Evolutionary conservation across 495 filamentous ascomycete species (phyloP), one percentile per base, ranked within the genome.

Genomic region (Thermochaetoides thermophila): DNA sequence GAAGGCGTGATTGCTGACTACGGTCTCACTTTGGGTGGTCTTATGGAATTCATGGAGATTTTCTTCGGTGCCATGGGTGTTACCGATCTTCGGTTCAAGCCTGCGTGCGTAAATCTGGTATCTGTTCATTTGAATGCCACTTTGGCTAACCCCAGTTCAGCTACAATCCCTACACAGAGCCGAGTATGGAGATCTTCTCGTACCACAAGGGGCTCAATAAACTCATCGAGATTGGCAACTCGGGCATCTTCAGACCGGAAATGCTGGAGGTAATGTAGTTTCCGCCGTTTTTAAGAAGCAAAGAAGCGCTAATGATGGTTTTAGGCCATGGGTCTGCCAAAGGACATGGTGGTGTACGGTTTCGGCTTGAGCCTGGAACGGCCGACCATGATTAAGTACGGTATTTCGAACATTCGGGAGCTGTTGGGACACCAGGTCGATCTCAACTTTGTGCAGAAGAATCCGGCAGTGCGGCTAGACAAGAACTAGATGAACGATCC

Each of bases 91-190:
- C 74, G 79, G 38, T 95, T 91, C 74, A 95, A 95, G 65, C 41
- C 41, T 18, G 41, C 41, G 36, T 43, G 26, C 35, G 40, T 39
- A n/a, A n/a, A n/a, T n/a, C n/a, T n/a, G n/a, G n/a, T n/a, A n/a
- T n/a, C n/a, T n/a, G n/a, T n/a, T n/a, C n/a, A n/a, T n/a, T n/a
- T n/a, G n/a, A n/a, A n/a, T n/a, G n/a, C n/a, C n/a, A n/a, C n/a
- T n/a, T n/a, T n/a, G n/a, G n/a, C n/a, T n/a, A n/a, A n/a, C n/a
- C n/a, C n/a, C n/a, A n/a, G n/a, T n/a, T 67, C 81, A 42, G 67
- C 75, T 96, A 97, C 43, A 91, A 95, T 56, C 82, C 84, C 1
- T 91, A 97, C 64, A 96, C 89, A n/a, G 89, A 97, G 57, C 89
- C 89, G 17, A 43, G 39, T 29, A 40, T 46, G 44, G 44, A 46